A percentile compares a stretch with the other conserved stretches of the same genome.
Conservation (phyloP, 2,329 filamentous ascomycete species). For the Alternaria postmessia region DNA sequence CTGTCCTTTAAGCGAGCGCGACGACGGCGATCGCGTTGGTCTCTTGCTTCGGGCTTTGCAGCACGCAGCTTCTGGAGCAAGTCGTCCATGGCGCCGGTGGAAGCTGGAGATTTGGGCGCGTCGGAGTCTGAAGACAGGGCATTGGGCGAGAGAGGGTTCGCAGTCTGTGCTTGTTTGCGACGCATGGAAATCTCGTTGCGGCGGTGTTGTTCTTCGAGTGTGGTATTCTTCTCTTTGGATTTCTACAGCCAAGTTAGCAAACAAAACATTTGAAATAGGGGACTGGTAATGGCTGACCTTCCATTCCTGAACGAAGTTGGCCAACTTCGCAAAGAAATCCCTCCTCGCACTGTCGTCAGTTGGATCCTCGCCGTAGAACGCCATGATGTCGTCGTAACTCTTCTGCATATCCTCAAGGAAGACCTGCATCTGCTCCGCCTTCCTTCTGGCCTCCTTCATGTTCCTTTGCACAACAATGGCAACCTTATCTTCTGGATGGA, state of each 20-base stretch:
- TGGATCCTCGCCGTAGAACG: slow-evolving; percentile 94
- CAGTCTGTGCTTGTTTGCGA: slow-evolving; percentile 66
- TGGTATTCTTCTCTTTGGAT: slow-evolving; percentile 90
- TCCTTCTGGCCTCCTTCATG: slow-evolving; percentile 96
- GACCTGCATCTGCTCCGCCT: slow-evolving; percentile 93
- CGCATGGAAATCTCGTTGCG: slow-evolving; percentile 93
- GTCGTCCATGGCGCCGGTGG: slow-evolving; percentile 93
- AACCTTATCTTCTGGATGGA: slow-evolving; percentile 96
- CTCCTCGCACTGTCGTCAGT: slow-evolving; percentile 89
- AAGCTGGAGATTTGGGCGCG: slow-evolving; percentile 67
- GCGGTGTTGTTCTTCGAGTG: slow-evolving; percentile 79
- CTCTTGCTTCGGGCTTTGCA: slow-evolving; percentile 86
- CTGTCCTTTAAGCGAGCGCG: slow-evolving; percentile 88
- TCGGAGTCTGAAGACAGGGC: slow-evolving; percentile 55
- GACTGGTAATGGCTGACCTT: slow-evolving; percentile 63
- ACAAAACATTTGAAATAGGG: background rate
- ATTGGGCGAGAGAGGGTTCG: slow-evolving; percentile 65
- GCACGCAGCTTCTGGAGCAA: slow-evolving; percentile 93
- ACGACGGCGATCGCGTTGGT: slow-evolving; percentile 87
- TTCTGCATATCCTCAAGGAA: slow-evolving; percentile 93
- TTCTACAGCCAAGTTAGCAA: slow-evolving; percentile 60
- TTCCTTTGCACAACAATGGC: slow-evolving; percentile 87
- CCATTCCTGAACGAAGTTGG: slow-evolving; percentile 90
- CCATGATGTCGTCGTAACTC: slow-evolving; percentile 93
- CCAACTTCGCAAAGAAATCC: slow-evolving; percentile 95